phyloP scores from a whole-genome alignment of 2,329 filamentous ascomycete species.

The Sclerotinia glacialis region DNA sequence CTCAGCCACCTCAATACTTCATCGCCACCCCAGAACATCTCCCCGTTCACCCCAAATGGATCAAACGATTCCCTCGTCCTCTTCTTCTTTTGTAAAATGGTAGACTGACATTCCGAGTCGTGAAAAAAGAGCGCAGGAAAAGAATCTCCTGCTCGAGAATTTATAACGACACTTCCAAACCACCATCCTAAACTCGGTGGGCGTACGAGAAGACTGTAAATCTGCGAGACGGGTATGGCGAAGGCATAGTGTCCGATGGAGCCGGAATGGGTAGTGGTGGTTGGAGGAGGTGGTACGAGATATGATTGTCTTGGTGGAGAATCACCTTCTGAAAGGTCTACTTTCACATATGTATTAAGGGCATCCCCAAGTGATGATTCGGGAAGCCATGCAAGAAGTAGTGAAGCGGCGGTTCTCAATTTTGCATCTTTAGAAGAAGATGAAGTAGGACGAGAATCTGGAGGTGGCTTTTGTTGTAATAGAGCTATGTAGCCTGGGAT shows the following conservation, averaged over 20 bases:
- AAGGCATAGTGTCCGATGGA: slow-evolving; percentile 82
- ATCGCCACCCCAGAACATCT: slow-evolving; percentile 97
- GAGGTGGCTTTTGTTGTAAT: slow-evolving; percentile 75
- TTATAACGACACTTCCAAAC: slow-evolving; percentile 95
- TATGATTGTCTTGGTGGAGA: slow-evolving; percentile 82
- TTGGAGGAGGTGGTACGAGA: slow-evolving; percentile 87
- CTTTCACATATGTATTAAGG: slow-evolving; percentile 88
- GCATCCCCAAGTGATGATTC: slow-evolving; percentile 84
- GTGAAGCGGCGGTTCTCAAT: slow-evolving; percentile 60
- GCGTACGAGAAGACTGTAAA: slow-evolving; percentile 86
- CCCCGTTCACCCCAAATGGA: slow-evolving; percentile 78
- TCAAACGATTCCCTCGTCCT: slow-evolving; percentile 81
- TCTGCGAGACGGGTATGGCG: slow-evolving; percentile 81
- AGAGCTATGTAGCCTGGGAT: slow-evolving; percentile 91
- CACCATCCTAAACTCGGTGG: slow-evolving; percentile 96
- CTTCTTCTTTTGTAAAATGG: slow-evolving; percentile 89
- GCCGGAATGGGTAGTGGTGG: slow-evolving; percentile 71
- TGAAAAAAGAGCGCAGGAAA: slow-evolving; percentile 98
- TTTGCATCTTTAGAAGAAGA: slow-evolving; percentile 44
- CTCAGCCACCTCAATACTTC: slow-evolving; percentile 90
- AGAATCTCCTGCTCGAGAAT: slow-evolving; percentile 83
- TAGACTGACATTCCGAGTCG: slow-evolving; percentile 93
- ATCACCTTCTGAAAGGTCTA: slow-evolving; percentile 80
- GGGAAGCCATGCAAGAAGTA: slow-evolving; percentile 90
- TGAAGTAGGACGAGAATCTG: slow-evolving; percentile 32